Conservation (phyloP, 1,139 yeast genomes). For the Tardiomyces blankii region DNA sequence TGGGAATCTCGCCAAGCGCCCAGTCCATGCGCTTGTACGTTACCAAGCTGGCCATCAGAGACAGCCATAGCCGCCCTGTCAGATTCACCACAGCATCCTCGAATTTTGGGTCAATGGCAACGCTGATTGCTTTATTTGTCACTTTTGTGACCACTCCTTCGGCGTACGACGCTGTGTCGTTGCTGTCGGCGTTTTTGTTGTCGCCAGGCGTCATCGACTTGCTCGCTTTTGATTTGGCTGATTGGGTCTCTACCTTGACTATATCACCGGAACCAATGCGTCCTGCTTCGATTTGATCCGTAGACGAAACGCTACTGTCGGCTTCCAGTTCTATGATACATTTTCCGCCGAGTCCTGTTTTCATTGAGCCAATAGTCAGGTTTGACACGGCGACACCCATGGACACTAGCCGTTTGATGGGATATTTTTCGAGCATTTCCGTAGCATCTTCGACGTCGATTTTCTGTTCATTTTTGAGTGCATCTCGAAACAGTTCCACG, state of each 20-base stretch:
- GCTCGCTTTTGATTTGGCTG: conserved; percentile 8
- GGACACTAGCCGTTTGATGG: conserved; percentile 55
- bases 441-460: conserved; percentile 25
- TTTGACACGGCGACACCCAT: conserved; percentile 71
- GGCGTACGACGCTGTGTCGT: conserved; percentile 24
- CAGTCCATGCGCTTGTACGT: conserved; percentile 67
- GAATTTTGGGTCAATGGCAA: conserved; percentile 50
- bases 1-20: conserved; percentile 44
- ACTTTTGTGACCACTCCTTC: conserved; percentile 56
- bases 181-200: conserved; percentile 14
- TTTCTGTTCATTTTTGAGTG: conserved; percentile 8
- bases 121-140: conserved; percentile 34
- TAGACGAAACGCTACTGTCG: conserved; percentile 42
- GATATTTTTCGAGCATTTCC: conserved; percentile 23
- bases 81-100: conserved; percentile 23
- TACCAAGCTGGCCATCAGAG: conserved; percentile 27
- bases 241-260: conserved; percentile 18
- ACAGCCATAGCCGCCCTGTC: conserved; percentile 27
- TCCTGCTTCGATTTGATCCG: conserved; percentile 39
- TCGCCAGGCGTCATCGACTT: conserved; percentile 1
- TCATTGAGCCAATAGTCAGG: conserved; percentile 44
- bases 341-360: conserved; percentile 78
- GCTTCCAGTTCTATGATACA: conserved; percentile 52
- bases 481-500: neutral
- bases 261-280: conserved; percentile 72